Base-by-base conservation (phyloP, 148 eudicot species). In the Drosera capensis region DNA sequence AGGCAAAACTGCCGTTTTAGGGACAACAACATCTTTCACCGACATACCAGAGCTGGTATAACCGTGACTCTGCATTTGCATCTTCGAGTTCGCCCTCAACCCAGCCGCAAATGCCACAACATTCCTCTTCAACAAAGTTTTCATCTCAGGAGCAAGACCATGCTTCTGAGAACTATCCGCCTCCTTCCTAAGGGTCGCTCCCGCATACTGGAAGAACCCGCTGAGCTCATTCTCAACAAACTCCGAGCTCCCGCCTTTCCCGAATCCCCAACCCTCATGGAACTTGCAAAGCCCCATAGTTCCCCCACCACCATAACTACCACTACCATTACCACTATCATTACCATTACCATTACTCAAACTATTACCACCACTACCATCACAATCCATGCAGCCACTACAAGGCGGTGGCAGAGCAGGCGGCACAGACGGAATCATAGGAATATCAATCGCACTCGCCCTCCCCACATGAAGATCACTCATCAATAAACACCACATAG, bases 401-500 rank as follows among this genome's bases (percentile, higher is more conserved):
- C n/a, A n/a, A n/a, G n/a, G n/a, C n/a, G n/a, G n/a, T n/a, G n/a
- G n/a, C n/a, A n/a, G n/a, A n/a, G n/a, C n/a, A n/a, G n/a, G n/a
- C n/a, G n/a, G n/a, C n/a, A 63, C 59, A 0, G 82, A 59, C 5
- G 85, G 74, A 59, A 70, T 52, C 66, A 74, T 51, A 0, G 97
- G 93, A 45, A 75, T 71, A 7, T 90, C 97, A 70, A 90, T 84
- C 54, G 79, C 71, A 54, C 93, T 75, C 13, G 97, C 97, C 12
- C 84, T 67, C 21, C 87, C 95, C 40, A 84, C 94, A 65, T 90
- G 86, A 24, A 90, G 87, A 68, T 90, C 95, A 59, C 95, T 84
- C 92, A 84, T 80, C 35, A 90, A 62, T 36, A 90, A 85, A 62
- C 97, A 90, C 97, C 97, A 90, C 97, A 90, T 78, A 14, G 97